Evolutionary conservation across 306 rosid species (phyloP).

Genomic region (Pachyrhizus erosus): DNA sequence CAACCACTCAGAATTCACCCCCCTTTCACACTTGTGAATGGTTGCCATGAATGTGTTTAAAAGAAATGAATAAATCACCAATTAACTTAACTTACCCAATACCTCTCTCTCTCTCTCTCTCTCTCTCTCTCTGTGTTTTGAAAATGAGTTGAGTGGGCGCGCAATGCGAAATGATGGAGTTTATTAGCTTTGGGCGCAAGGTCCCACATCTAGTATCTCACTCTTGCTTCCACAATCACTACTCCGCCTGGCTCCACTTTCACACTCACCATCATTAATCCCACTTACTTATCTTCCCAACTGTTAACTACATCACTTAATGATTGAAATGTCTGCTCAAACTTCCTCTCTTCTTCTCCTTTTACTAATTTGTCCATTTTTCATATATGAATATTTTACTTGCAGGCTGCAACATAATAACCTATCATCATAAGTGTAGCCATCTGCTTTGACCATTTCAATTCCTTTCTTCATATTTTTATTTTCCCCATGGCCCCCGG

Average conservation of each 20-base stretch:
- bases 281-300: slow-evolving; percentile 45
- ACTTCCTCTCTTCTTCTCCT: background rate
- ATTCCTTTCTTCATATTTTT: background rate
- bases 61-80: background rate
- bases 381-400: background rate
- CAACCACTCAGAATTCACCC: background rate
- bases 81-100: background rate
- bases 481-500: background rate
- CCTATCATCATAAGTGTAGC: slow-evolving; percentile 40
- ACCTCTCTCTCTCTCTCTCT: too few species aligned
- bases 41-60: background rate
- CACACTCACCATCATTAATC: slow-evolving; percentile 53
- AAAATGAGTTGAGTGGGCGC: slow-evolving; percentile 5
- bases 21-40: background rate
- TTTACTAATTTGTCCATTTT: slow-evolving; percentile 31
- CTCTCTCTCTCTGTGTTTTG: too few species aligned
- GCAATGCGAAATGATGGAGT: slow-evolving; percentile 1
- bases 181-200: slow-evolving; percentile 7
- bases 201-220: slow-evolving; percentile 48
- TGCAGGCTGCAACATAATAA: slow-evolving; percentile 7
- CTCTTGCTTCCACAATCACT: slow-evolving; percentile 34
- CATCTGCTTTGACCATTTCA: slow-evolving; percentile 38
- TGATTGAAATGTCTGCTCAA: slow-evolving; percentile 18
- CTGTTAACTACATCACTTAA: slow-evolving; percentile 26
- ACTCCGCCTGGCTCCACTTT: slow-evolving; percentile 44